Evolutionary conservation across 2,329 filamentous ascomycete genomes (phyloP).

Genomic region (Ophiostoma pallidulum): DNA sequence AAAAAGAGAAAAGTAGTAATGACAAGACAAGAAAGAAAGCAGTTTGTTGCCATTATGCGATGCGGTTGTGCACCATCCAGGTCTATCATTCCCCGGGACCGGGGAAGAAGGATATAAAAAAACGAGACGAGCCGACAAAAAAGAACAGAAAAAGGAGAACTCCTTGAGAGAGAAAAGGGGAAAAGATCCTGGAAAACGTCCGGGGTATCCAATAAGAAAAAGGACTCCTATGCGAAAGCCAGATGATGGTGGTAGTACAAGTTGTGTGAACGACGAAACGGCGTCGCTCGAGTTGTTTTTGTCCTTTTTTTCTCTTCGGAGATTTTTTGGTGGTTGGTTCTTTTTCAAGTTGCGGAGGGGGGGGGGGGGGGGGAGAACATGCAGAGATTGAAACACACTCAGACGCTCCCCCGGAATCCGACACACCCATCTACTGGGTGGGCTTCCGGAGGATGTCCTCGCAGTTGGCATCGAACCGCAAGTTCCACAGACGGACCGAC

Average conservation of each 20-base stretch:
- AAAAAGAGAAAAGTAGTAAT: slow-evolving; percentile 5
- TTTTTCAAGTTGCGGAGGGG: neutral
- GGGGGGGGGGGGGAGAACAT: neutral
- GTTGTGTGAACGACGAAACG: neutral
- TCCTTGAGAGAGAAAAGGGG: slow-evolving; percentile 1
- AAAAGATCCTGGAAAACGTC: slow-evolving; percentile 8
- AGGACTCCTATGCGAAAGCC: slow-evolving; percentile 11
- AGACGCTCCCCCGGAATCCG: neutral
- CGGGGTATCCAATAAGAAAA: slow-evolving; percentile 9
- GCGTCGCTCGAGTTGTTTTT: slow-evolving; percentile 1
- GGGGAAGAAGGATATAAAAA: neutral
- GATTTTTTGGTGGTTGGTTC: neutral
- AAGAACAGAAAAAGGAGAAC: slow-evolving; percentile 4
- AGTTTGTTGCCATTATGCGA: slow-evolving; percentile 4
- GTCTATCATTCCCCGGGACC: slow-evolving; percentile 10
- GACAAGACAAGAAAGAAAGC: neutral
- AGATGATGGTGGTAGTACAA: slow-evolving; percentile 13
- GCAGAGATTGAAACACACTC: neutral
- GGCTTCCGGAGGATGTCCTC: slow-evolving; percentile 70
- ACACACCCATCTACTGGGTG: slow-evolving; percentile 34
- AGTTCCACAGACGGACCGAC: slow-evolving; percentile 76
- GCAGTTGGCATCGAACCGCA: slow-evolving; percentile 93
- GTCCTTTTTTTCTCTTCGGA: slow-evolving; percentile 3
- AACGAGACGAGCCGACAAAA: slow-evolving; percentile 2
- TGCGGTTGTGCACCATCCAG: slow-evolving; percentile 13